A percentile compares a stretch with the other conserved stretches of the same genome.
These are phyloP conservation scores for Chaetomium fimeti DNA, from an alignment of 495 filamentous ascomycete species.

Conservation along the genomic window DNA sequence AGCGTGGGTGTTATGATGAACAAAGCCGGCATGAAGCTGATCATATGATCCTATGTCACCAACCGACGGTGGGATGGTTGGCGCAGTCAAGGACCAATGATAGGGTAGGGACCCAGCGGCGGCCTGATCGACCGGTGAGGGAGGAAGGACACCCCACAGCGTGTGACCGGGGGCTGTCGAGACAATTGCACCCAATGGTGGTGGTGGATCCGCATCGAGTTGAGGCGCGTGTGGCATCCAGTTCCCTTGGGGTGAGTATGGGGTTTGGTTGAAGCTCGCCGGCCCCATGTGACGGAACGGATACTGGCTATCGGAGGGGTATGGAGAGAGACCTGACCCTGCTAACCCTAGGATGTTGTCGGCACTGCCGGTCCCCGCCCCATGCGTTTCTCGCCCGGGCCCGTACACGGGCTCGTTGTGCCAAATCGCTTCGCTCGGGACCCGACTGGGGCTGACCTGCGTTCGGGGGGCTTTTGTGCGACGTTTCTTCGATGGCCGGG, in stretches of 20 bases:
- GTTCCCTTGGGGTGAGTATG: neutral
- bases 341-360: neutral
- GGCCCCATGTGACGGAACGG: neutral
- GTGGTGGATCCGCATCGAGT: neutral
- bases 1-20: neutral
- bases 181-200: neutral
- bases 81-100: neutral
- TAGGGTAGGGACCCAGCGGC: neutral
- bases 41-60: neutral
- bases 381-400: neutral
- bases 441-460: neutral
- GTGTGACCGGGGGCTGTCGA: neutral
- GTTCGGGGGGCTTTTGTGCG: neutral
- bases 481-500: constrained; percentile 13
- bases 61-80: neutral
- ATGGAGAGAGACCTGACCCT: neutral
- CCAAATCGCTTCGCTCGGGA: neutral
- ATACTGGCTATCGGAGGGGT: neutral
- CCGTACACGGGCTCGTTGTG: too few relatives aligned
- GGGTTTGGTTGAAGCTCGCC: neutral
- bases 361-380: neutral
- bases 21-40: neutral
- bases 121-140: constrained; percentile 4
- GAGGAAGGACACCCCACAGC: neutral
- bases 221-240: neutral